A percentile compares a stretch with the other conserved stretches of the same genome.
These are phyloP conservation scores for Lepidium africanum DNA, from an alignment of 345 rosid species.

Conservation along the genomic window DNA sequence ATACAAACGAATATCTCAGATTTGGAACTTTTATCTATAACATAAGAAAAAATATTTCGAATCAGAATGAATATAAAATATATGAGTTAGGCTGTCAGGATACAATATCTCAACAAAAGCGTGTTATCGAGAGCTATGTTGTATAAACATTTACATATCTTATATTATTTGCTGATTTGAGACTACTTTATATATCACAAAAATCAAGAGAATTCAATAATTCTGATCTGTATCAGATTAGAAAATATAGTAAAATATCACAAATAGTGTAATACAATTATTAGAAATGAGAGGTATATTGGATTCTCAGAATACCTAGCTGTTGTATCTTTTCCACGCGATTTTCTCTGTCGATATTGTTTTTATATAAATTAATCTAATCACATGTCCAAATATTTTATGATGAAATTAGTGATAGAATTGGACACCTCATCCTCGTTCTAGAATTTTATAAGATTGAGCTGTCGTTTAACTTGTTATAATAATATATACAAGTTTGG, in stretches of 20 bases:
- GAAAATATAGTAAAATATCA: neutral
- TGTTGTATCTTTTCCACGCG: neutral
- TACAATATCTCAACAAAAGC: neutral
- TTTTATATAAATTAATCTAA: neutral
- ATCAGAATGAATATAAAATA: neutral
- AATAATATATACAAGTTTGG: neutral
- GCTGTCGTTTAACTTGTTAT: conserved; percentile 17
- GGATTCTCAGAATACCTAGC: neutral
- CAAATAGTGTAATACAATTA: neutral
- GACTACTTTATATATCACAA: neutral
- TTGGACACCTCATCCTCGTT: conserved; percentile 16
- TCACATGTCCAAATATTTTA: conserved; percentile 11
- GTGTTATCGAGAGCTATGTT: neutral
- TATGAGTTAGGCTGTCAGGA: neutral
- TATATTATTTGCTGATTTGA: neutral
- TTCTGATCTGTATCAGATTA: neutral
- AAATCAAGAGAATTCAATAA: neutral
- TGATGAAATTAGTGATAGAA: neutral
- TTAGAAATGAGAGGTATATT: neutral
- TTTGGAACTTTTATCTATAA: neutral
- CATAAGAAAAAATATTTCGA: neutral
- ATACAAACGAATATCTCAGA: neutral
- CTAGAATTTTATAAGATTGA: conserved; percentile 6
- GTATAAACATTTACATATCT: neutral
- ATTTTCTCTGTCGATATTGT: neutral